Evolutionary conservation across 371 early-diverging fungal species (phyloP).

Genomic region (Mucor piriformis): DNA sequence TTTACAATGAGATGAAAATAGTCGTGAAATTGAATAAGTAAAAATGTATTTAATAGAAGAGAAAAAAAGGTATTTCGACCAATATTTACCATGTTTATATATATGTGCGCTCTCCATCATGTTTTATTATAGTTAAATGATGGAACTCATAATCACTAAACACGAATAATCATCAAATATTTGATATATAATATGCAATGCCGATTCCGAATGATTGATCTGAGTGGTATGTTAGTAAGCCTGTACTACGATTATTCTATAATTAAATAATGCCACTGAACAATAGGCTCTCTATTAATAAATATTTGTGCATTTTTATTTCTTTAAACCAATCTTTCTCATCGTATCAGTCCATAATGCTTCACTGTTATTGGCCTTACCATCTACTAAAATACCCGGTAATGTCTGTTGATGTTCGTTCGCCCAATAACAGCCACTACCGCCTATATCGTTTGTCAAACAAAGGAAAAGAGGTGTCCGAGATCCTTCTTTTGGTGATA

Average conservation of each 20-base stretch:
- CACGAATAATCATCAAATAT: not conserved
- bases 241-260: not conserved
- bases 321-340: conserved; percentile 1
- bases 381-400: conserved; percentile 2
- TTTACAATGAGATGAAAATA: too few species aligned
- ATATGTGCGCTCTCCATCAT: not conserved
- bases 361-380: conserved; percentile 7
- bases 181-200: not conserved
- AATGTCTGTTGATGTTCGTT: conserved; percentile 10
- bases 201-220: conserved; percentile 1
- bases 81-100: not conserved
- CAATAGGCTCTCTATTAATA: not conserved
- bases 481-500: conserved; percentile 46
- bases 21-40: too few species aligned
- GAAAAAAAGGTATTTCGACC: too few species aligned
- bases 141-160: too few species aligned
- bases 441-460: conserved; percentile 1
- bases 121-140: too few species aligned
- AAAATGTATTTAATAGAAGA: too few species aligned
- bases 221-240: not conserved
- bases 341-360: conserved; percentile 21
- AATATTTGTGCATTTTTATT: not conserved
- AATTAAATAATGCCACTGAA: not conserved
- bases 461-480: conserved; percentile 39
- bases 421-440: conserved; percentile 23